Percentiles rank a stretch among this genome's conserved stretches.
These are phyloP conservation scores for Talaromyces sp. DNA, from an alignment of 2,329 filamentous ascomycete species.

Conservation along the genomic window DNA sequence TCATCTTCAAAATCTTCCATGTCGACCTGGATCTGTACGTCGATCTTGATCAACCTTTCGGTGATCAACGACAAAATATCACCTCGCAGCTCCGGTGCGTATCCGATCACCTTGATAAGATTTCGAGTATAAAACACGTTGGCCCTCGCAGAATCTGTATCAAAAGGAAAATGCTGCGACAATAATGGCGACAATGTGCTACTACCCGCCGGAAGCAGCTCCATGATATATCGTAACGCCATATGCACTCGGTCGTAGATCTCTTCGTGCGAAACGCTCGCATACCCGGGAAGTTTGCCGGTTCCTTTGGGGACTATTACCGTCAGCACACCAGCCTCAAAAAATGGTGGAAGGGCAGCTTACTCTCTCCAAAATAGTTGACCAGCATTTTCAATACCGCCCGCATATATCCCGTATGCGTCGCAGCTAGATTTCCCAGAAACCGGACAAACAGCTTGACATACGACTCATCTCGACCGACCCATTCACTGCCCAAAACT, in stretches of 20 bases:
- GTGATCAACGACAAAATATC: slow-evolving; percentile 81
- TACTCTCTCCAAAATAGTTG: slow-evolving; percentile 65
- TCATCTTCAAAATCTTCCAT: slow-evolving; percentile 91
- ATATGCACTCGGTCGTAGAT: slow-evolving; percentile 74
- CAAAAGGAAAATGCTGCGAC: slow-evolving; percentile 67
- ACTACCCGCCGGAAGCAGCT: slow-evolving; percentile 76
- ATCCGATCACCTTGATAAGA: slow-evolving; percentile 70
- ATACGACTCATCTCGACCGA: slow-evolving; percentile 60
- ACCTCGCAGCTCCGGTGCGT: slow-evolving; percentile 71
- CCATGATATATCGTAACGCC: slow-evolving; percentile 70
- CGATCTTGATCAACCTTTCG: slow-evolving; percentile 84
- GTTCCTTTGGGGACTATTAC: slow-evolving; percentile 52
- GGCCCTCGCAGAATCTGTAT: slow-evolving; percentile 70
- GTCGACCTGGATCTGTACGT: slow-evolving; percentile 91
- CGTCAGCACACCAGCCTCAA: neutral
- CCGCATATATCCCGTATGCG: slow-evolving; percentile 74
- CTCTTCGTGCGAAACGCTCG: slow-evolving; percentile 58
- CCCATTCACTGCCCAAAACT: slow-evolving; percentile 58
- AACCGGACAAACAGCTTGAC: slow-evolving; percentile 56
- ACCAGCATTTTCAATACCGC: slow-evolving; percentile 77
- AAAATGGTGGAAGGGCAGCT: slow-evolving; percentile 36
- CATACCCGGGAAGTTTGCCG: slow-evolving; percentile 53
- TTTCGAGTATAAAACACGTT: slow-evolving; percentile 89
- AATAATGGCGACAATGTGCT: slow-evolving; percentile 66
- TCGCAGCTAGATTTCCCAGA: slow-evolving; percentile 66